A percentile compares a stretch with the other conserved stretches of the same genome.
These are phyloP conservation scores for Tuber brumale DNA, from an alignment of 495 filamentous ascomycete genomes.

Conservation along the genomic window DNA sequence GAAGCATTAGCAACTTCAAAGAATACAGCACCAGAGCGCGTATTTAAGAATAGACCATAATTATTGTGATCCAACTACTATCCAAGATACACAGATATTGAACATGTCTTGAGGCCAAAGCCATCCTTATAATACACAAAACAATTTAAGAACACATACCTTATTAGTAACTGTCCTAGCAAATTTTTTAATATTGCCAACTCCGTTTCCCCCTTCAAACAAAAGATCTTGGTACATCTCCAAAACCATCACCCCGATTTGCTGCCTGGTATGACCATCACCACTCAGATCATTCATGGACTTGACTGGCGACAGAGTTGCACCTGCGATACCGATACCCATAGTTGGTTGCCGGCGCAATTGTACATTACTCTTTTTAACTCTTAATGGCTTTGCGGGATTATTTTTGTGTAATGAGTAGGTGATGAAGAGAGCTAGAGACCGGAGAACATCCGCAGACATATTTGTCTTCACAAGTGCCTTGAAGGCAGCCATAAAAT, in stretches of 20 bases:
- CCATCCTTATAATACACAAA: not conserved
- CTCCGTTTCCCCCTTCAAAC: conserved; percentile 60
- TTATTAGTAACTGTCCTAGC: conserved; percentile 93
- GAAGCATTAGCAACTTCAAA: conserved; percentile 11
- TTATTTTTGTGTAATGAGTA: conserved; percentile 73
- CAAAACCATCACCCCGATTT: conserved; percentile 68
- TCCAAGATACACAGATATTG: not conserved
- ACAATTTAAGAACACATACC: conserved; percentile 50
- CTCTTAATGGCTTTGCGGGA: conserved; percentile 45
- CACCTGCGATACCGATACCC: conserved; percentile 37
- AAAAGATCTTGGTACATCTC: conserved; percentile 75
- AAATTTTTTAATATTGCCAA: conserved; percentile 71
- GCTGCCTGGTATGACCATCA: conserved; percentile 43
- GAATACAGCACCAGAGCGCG: not conserved
- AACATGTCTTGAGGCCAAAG: not conserved
- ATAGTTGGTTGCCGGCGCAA: conserved; percentile 37
- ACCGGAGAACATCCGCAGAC: conserved; percentile 73
- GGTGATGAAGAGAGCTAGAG: conserved; percentile 86
- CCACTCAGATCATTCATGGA: conserved; percentile 22
- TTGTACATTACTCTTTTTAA: conserved; percentile 50
- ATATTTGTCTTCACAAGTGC: conserved; percentile 70
- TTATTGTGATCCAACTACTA: not conserved
- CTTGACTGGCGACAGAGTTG: conserved; percentile 22
- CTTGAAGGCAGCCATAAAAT: conserved; percentile 70
- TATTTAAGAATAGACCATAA: not conserved